These are phyloP conservation scores for Austroboletus novae-zelandiae DNA, from an alignment of 1,284 basidiomycete genomes.

Conservation along the genomic window DNA sequence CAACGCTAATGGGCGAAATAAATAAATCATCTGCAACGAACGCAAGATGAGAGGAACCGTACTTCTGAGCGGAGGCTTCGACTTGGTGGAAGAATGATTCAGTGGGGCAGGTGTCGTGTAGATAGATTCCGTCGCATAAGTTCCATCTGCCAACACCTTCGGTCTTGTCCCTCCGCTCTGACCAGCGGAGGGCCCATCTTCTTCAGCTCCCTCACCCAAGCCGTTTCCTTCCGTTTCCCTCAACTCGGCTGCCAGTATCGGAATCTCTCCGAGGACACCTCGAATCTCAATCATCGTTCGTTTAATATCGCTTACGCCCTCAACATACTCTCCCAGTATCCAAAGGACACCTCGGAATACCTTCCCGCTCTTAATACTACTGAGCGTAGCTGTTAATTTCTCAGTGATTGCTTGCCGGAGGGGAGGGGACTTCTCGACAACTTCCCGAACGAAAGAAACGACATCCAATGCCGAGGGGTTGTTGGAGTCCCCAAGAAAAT, in stretches of 20 bases:
- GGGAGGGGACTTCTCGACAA: slow-evolving; percentile 96
- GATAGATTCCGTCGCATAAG: slow-evolving; percentile 96
- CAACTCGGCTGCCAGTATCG: slow-evolving; percentile 91
- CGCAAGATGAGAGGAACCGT: neutral
- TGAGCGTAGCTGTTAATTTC: slow-evolving; percentile 82
- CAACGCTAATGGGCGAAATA: slow-evolving; percentile 50
- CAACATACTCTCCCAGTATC: slow-evolving; percentile 97
- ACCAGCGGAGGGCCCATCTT: slow-evolving; percentile 37
- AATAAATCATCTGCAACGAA: neutral
- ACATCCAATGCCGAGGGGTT: slow-evolving; percentile 96
- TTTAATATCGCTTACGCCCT: slow-evolving; percentile 64
- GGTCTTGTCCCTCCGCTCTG: slow-evolving; percentile 46
- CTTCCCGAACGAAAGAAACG: slow-evolving; percentile 94
- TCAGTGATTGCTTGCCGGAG: slow-evolving; percentile 84
- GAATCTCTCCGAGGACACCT: slow-evolving; percentile 92
- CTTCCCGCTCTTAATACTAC: slow-evolving; percentile 95
- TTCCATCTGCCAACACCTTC: slow-evolving; percentile 91
- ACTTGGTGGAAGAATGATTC: slow-evolving; percentile 77
- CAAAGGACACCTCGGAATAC: slow-evolving; percentile 96
- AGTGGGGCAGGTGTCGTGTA: slow-evolving; percentile 72
- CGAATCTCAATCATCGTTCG: slow-evolving; percentile 80
- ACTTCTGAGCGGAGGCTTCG: slow-evolving; percentile 91
- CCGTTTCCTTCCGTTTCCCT: slow-evolving; percentile 63
- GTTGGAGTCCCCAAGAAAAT: slow-evolving; percentile 95
- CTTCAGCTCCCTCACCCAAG: slow-evolving; percentile 38